Conservation (phyloP, 2,329 filamentous ascomycete species). For the Coniochaeta sp. region DNA sequence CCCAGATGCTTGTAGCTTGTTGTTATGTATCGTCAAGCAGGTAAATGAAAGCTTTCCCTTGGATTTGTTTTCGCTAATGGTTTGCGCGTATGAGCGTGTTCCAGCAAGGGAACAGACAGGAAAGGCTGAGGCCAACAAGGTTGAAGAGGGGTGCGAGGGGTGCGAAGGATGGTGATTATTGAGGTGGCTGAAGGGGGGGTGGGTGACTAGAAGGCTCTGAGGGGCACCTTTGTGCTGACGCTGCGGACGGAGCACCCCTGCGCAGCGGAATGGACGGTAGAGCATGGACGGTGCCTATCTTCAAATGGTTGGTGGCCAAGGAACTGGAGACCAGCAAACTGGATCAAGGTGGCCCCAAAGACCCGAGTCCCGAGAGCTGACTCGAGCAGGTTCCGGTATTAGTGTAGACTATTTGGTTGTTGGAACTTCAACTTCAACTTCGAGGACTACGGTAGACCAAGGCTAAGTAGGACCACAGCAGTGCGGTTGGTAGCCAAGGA, state of each 20-base stretch:
- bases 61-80: no score
- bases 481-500: no score
- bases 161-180: background rate
- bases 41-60: background rate
- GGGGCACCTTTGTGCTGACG: background rate
- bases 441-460: no score
- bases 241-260: background rate
- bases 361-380: background rate
- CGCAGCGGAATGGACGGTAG: no score
- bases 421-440: no score
- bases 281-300: no score
- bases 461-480: background rate
- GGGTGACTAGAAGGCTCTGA: conserved; percentile 1
- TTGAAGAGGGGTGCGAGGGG: background rate
- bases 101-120: background rate
- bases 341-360: no score
- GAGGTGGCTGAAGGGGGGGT: background rate
- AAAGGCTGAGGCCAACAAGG: background rate
- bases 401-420: no score
- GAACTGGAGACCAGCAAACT: no score
- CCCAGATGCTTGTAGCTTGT: background rate
- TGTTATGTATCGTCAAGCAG: background rate
- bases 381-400: no score
- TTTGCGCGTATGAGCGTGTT: background rate
- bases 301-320: no score